These are phyloP conservation scores for Elasticomyces elasticus DNA, from an alignment of 495 filamentous ascomycete species.

Conservation along the genomic window DNA sequence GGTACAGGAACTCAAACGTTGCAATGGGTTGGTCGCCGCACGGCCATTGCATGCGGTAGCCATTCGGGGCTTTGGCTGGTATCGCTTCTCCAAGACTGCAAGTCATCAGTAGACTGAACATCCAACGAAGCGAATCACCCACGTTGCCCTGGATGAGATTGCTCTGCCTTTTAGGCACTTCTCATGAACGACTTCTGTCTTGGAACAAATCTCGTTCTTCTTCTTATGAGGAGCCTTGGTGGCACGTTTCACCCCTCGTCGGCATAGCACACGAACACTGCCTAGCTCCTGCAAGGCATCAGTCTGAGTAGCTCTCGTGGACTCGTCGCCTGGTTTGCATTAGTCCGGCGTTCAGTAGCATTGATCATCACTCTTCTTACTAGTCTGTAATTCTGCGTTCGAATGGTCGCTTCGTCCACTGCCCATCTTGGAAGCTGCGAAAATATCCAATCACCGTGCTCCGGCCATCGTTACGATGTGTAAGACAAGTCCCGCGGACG, in stretches of 20 bases:
- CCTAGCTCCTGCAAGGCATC: slow-evolving; percentile 2
- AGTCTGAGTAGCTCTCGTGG: background rate
- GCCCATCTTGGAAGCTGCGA: background rate
- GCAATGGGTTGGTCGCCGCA: slow-evolving; percentile 15
- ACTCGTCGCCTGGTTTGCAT: background rate
- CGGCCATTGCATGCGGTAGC: background rate
- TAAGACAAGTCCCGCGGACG: background rate
- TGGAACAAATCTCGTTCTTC: background rate
- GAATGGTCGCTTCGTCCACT: no score
- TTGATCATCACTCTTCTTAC: no score
- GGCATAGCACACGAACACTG: background rate
- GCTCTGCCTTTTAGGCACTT: slow-evolving; percentile 23
- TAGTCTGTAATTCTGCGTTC: no score
- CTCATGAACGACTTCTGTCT: slow-evolving; percentile 3
- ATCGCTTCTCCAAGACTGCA: slow-evolving; percentile 6
- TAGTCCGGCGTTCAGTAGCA: background rate
- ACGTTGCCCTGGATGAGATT: slow-evolving; percentile 10
- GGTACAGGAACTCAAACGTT: slow-evolving; percentile 19
- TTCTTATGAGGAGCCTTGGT: no score
- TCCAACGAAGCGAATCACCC: background rate
- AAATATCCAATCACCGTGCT: background rate
- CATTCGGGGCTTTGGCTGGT: background rate
- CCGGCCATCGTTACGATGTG: no score
- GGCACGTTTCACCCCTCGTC: background rate
- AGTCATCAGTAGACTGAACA: background rate